phyloP scores from a whole-genome alignment of 2,329 filamentous ascomycete genomes.

The Ophiostoma tasmaniense region DNA sequence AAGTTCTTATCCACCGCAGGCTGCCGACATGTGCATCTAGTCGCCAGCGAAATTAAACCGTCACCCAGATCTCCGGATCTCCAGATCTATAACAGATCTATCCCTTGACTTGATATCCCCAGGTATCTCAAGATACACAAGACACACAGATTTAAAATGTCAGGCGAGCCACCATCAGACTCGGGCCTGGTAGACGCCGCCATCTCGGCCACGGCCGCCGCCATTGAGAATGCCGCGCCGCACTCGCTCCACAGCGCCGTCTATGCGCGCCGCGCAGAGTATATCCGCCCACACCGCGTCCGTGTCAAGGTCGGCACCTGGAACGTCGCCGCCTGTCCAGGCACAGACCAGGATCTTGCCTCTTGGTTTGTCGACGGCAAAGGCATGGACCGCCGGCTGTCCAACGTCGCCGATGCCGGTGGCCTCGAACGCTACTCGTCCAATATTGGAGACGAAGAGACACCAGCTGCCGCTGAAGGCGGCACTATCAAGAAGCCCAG shows the following conservation, averaged over 20 bases:
- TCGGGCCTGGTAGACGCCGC: constrained; percentile 38
- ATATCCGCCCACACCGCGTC: constrained; percentile 63
- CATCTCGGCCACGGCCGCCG: constrained; percentile 12
- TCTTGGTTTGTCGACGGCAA: constrained; percentile 80
- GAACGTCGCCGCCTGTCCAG: constrained; percentile 83
- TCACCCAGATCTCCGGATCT: not conserved
- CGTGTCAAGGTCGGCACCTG: constrained; percentile 87
- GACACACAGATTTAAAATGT: not conserved
- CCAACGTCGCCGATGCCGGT: constrained; percentile 35
- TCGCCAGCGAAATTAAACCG: not conserved
- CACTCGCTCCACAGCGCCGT: constrained; percentile 57
- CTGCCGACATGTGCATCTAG: not conserved
- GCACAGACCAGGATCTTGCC: constrained; percentile 78
- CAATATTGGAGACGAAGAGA: constrained; percentile 36
- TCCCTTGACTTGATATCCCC: not conserved
- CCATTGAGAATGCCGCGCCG: constrained; percentile 29
- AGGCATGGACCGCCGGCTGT: constrained; percentile 57
- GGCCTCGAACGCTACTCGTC: constrained; percentile 34
- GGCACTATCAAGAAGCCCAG: constrained; percentile 26
- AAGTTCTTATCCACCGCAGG: not conserved
- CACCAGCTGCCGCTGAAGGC: constrained; percentile 20
- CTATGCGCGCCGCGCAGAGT: constrained; percentile 68
- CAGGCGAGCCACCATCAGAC: not conserved
- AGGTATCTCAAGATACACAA: not conserved
- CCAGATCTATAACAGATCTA: not conserved